A percentile compares a stretch with the other conserved stretches of the same genome.
Evolutionary conservation across 805 yeast species (phyloP).

Genomic region (Yamadazyma paraphyllophila): DNA sequence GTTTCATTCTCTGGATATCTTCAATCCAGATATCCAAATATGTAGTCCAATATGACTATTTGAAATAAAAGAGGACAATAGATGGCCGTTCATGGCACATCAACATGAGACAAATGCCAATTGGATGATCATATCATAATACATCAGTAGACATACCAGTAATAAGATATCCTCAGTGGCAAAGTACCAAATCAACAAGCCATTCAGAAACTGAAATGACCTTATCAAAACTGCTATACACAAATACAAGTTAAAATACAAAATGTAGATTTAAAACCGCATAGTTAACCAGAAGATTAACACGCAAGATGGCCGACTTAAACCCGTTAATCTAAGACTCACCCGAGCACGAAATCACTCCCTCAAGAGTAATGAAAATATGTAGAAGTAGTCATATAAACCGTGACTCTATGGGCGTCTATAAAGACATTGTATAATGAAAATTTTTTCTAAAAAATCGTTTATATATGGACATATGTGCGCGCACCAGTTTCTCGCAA

Average conservation of each 20-base stretch:
- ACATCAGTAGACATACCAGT: too few species aligned
- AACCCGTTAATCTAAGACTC: constrained; percentile 70
- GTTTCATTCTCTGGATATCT: too few species aligned
- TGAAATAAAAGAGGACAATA: too few species aligned
- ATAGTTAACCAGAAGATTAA: constrained; percentile 54
- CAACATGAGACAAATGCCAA: too few species aligned
- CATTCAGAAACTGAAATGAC: neutral
- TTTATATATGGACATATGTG: neutral
- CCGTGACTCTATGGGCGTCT: constrained; percentile 90
- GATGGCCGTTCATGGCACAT: too few species aligned
- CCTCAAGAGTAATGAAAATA: constrained; percentile 43
- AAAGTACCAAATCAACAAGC: neutral
- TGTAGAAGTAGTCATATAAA: constrained; percentile 45
- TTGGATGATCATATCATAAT: too few species aligned
- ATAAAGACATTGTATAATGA: constrained; percentile 44
- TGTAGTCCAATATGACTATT: too few species aligned
- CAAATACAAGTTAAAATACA: neutral
- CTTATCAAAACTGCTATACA: neutral
- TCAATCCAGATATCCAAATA: too few species aligned
- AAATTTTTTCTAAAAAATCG: constrained; percentile 6
- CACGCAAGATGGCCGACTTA: constrained; percentile 51
- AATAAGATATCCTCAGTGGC: neutral
- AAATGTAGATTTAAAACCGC: constrained; percentile 76
- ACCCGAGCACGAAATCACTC: constrained; percentile 86
- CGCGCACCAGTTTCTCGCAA: constrained; percentile 28